Conservation (phyloP, 2,329 filamentous ascomycete genomes). For the Elsinoe arachidis region DNA sequence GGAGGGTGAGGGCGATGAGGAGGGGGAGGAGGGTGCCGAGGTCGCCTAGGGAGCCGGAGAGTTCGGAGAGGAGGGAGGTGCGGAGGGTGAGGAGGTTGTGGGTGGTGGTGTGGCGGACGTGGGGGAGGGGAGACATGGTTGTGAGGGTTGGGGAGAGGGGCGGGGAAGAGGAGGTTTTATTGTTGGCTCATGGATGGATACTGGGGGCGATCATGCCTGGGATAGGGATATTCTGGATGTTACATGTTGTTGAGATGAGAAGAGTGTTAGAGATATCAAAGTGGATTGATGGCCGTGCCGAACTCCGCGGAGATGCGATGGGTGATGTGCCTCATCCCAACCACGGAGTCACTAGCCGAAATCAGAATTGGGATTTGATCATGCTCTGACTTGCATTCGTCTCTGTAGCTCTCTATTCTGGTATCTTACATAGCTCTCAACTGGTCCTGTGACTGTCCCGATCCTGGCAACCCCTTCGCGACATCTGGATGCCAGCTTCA, state of each 20-base stretch:
- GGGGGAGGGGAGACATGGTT: slow-evolving; percentile 13
- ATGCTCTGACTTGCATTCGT: no score
- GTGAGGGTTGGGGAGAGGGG: no score
- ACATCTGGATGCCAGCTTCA: slow-evolving; percentile 28
- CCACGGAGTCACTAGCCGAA: no score
- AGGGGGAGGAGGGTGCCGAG: slow-evolving; percentile 83
- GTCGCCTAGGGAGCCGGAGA: slow-evolving; percentile 83
- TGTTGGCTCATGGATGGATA: neutral
- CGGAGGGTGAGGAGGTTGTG: slow-evolving; percentile 51
- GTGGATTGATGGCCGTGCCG: neutral
- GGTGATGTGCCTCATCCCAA: neutral
- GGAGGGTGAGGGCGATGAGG: slow-evolving; percentile 74
- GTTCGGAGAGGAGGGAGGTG: slow-evolving; percentile 56
- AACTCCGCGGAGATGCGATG: neutral
- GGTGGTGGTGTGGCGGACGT: slow-evolving; percentile 21
- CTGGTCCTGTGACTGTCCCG: neutral
- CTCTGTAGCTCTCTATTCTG: neutral
- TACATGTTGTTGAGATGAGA: no score
- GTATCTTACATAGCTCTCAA: neutral
- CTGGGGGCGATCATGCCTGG: neutral
- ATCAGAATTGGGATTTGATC: no score
- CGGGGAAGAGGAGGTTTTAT: no score
- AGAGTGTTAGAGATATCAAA: neutral
- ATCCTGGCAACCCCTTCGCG: no score
- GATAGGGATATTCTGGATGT: neutral